Conservation (phyloP, 371 early-diverging fungal species). For the Saksenaea oblongispora region DNA sequence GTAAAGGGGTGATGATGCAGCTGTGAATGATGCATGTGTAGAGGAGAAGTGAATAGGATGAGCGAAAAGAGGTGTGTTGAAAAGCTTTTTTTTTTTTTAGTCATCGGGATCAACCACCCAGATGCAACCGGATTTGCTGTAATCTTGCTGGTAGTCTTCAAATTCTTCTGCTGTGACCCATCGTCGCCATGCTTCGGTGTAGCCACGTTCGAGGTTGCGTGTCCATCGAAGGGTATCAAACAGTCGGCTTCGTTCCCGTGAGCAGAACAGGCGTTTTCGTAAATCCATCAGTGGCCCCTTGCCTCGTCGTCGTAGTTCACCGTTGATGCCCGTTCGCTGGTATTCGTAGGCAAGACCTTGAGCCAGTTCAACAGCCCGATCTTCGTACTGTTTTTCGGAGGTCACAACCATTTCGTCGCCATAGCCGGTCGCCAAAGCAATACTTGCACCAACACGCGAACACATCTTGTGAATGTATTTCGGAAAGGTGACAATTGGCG, state of each 20-base stretch:
- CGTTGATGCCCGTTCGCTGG: slow-evolving; percentile 13
- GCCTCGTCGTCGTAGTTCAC: slow-evolving; percentile 51
- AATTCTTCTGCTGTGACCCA: slow-evolving; percentile 73
- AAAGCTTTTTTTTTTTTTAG: not conserved
- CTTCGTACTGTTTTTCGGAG: slow-evolving; percentile 77
- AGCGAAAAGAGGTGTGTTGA: not conserved
- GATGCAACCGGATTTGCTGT: slow-evolving; percentile 37
- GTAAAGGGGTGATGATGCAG: not conserved
- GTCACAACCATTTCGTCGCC: slow-evolving; percentile 84
- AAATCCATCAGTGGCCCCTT: slow-evolving; percentile 68
- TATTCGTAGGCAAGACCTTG: slow-evolving; percentile 55
- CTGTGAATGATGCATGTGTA: not conserved
- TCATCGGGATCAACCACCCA: slow-evolving; percentile 52
- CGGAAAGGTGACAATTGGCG: slow-evolving; percentile 90
- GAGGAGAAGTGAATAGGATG: not conserved
- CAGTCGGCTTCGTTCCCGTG: slow-evolving; percentile 73
- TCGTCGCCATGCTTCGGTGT: slow-evolving; percentile 74
- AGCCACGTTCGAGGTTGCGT: slow-evolving; percentile 77
- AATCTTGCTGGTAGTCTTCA: slow-evolving; percentile 32
- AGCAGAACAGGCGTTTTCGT: slow-evolving; percentile 73
- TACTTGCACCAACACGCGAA: slow-evolving; percentile 86
- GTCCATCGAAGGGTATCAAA: slow-evolving; percentile 93
- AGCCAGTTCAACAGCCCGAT: slow-evolving; percentile 74
- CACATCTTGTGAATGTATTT: slow-evolving; percentile 91
- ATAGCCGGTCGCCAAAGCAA: slow-evolving; percentile 84